These are phyloP conservation scores for Gynostemma pentaphyllum DNA, from an alignment of 306 rosid genomes.

Conservation along the genomic window DNA sequence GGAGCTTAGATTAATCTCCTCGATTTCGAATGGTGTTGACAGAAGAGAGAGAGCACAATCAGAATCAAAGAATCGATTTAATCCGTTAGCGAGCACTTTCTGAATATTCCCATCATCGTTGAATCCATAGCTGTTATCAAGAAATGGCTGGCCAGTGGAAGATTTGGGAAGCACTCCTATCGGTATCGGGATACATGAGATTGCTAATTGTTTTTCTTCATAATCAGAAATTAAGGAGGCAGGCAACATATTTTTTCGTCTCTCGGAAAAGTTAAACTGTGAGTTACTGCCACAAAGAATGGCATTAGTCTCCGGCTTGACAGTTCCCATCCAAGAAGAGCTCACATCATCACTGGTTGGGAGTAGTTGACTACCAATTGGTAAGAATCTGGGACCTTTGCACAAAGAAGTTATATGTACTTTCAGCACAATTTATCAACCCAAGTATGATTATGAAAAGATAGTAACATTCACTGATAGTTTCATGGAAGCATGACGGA, in stretches of 20 bases:
- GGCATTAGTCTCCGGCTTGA: constrained; percentile 13
- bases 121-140: constrained; percentile 9
- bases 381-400: constrained; percentile 25
- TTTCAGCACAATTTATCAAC: not conserved
- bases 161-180: constrained; percentile 2
- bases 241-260: constrained; percentile 12
- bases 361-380: constrained; percentile 21
- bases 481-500: not conserved
- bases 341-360: constrained; percentile 16
- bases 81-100: constrained; percentile 15
- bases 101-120: constrained; percentile 14
- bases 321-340: constrained; percentile 16
- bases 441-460: not conserved
- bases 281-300: constrained; percentile 7
- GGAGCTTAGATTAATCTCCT: constrained; percentile 27
- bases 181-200: constrained; percentile 9
- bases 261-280: not conserved
- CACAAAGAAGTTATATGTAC: not conserved
- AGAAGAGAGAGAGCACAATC: constrained; percentile 62
- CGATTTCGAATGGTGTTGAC: constrained; percentile 32
- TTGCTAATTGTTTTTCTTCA: constrained; percentile 17
- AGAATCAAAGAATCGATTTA: constrained; percentile 16
- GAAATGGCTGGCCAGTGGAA: constrained; percentile 9
- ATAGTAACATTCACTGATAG: not conserved
- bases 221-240: constrained; percentile 11